Evolutionary conservation across 2,329 filamentous ascomycete species (phyloP).

Genomic region (Fonsecaea erecta): DNA sequence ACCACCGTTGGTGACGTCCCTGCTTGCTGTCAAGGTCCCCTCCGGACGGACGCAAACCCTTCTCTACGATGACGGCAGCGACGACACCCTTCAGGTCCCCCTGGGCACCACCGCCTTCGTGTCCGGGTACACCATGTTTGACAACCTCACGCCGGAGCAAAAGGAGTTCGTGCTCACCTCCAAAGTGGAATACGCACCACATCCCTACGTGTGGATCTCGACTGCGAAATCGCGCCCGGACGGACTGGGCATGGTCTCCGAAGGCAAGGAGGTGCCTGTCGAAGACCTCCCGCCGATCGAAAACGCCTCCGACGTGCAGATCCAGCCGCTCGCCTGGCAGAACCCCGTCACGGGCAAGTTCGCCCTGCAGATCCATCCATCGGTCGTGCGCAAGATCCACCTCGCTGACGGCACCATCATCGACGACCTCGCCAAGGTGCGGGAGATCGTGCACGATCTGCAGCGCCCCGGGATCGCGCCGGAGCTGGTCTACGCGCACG

Average conservation of each 20-base stretch:
- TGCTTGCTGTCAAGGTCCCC: conserved; percentile 75
- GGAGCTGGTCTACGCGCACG: conserved; percentile 70
- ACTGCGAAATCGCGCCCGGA: conserved; percentile 67
- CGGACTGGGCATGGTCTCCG: conserved; percentile 72
- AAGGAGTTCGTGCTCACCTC: conserved; percentile 70
- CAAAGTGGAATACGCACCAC: conserved; percentile 74
- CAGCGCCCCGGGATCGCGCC: conserved; percentile 76
- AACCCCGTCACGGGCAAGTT: conserved; percentile 72
- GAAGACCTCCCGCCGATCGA: conserved; percentile 69
- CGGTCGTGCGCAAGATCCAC: conserved; percentile 71
- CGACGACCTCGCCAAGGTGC: conserved; percentile 68
- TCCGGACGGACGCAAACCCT: conserved; percentile 68
- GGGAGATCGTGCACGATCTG: conserved; percentile 71
- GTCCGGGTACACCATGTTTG: conserved; percentile 72
- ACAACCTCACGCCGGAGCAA: conserved; percentile 67
- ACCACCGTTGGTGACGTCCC: conserved; percentile 73
- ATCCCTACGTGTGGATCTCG: conserved; percentile 84
- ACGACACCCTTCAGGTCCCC: conserved; percentile 69
- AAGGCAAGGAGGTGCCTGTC: conserved; percentile 65
- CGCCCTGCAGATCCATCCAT: conserved; percentile 75
- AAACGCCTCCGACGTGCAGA: conserved; percentile 65
- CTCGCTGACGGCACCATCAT: conserved; percentile 68
- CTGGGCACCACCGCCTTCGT: conserved; percentile 79
- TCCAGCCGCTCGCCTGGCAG: conserved; percentile 76
- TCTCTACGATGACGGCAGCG: conserved; percentile 73